A percentile compares a stretch with the other conserved stretches of the same genome.
Evolutionary conservation across 2,329 filamentous ascomycete species (phyloP).

Genomic region (Clonostachys solani): DNA sequence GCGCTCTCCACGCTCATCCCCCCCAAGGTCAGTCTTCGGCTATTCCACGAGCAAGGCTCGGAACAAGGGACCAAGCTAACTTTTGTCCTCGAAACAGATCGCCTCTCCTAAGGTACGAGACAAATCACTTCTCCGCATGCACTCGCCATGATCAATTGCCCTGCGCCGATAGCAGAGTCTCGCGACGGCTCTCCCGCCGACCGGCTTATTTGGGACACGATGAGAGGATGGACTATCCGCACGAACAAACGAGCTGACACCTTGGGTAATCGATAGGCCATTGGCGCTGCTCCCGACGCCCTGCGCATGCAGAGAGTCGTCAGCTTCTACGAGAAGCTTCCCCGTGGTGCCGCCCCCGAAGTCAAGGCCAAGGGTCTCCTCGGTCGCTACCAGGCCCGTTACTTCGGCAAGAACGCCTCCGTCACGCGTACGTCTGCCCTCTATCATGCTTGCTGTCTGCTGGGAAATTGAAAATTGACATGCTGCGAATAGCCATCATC

Average conservation of each 20-base stretch:
- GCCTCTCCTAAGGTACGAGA: slow-evolving; percentile 77
- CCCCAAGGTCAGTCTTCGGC: slow-evolving; percentile 72
- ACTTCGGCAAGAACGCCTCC: slow-evolving; percentile 94
- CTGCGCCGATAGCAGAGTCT: no score
- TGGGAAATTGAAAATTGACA: not conserved
- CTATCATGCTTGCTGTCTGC: not conserved
- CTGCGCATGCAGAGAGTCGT: slow-evolving; percentile 97
- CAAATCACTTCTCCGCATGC: not conserved
- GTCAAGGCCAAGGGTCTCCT: slow-evolving; percentile 77
- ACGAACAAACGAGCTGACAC: slow-evolving; percentile 2
- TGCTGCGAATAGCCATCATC: slow-evolving; percentile 64
- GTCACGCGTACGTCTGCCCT: slow-evolving; percentile 67
- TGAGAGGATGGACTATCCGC: not conserved
- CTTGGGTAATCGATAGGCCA: slow-evolving; percentile 61
- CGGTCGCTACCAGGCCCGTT: slow-evolving; percentile 82
- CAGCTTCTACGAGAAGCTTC: slow-evolving; percentile 98
- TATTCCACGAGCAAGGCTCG: not conserved
- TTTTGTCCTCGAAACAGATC: slow-evolving; percentile 44
- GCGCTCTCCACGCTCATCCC: slow-evolving; percentile 98
- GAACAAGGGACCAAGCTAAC: not conserved
- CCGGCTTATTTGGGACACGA: slow-evolving; percentile 2
- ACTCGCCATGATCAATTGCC: no score
- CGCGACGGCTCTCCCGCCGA: no score
- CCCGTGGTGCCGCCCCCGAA: slow-evolving; percentile 84
- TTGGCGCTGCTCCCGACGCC: slow-evolving; percentile 92